Percentiles rank a stretch among this genome's conserved stretches.
Evolutionary conservation across 768 basidiomycete genomes (phyloP).

Genomic region (Candolleomyces efflorescens): DNA sequence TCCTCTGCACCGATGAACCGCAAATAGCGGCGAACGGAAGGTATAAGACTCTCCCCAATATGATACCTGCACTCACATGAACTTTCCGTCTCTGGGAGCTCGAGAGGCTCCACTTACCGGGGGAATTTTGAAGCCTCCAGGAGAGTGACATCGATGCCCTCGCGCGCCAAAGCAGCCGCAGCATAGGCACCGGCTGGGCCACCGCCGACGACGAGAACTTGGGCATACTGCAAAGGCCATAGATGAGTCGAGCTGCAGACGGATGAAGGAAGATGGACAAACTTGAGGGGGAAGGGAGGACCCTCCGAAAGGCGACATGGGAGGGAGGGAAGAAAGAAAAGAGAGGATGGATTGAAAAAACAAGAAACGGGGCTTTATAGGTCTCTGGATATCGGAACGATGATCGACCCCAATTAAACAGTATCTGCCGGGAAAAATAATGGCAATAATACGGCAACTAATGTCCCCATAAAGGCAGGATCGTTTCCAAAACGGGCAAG

Average conservation of each 20-base stretch:
- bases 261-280: background rate
- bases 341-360: conserved; percentile 9
- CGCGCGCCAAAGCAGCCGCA: conserved; percentile 50
- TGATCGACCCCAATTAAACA: background rate
- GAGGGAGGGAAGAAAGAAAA: conserved; percentile 15
- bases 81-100: background rate
- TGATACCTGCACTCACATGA: conserved; percentile 37
- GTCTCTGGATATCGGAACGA: background rate
- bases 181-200: conserved; percentile 58
- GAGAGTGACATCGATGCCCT: conserved; percentile 50
- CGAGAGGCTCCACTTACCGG: conserved; percentile 23
- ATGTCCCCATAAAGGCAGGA: conserved; percentile 27
- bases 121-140: conserved; percentile 55
- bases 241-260: background rate
- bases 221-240: conserved; percentile 29
- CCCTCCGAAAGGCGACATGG: conserved; percentile 19
- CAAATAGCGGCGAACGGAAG: conserved; percentile 55
- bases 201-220: conserved; percentile 45
- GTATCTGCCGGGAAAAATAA: background rate
- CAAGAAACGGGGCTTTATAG: conserved; percentile 6
- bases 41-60: conserved; percentile 58
- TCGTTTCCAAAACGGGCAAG: conserved; percentile 21
- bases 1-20: conserved; percentile 56
- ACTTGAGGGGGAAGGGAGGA: conserved; percentile 29
- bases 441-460: background rate